Conservation (phyloP, 768 basidiomycete genomes). For the Mycena filopes region DNA sequence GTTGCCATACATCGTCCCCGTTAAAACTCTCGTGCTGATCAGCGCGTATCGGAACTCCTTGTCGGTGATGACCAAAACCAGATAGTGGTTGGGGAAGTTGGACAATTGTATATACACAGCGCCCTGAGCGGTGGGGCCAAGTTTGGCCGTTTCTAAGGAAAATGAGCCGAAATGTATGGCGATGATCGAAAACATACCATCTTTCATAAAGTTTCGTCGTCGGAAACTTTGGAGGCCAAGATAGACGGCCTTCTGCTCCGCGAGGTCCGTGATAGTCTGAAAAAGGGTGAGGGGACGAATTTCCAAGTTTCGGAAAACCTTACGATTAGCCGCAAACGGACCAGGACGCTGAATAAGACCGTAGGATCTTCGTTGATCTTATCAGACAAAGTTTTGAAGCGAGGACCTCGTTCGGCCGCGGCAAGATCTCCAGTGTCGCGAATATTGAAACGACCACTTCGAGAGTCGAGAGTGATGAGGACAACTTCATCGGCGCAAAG, state of each 20-base stretch:
- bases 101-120: slow-evolving; percentile 81
- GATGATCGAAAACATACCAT: slow-evolving; percentile 57
- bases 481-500: slow-evolving; percentile 83
- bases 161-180: slow-evolving; percentile 6
- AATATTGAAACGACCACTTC: slow-evolving; percentile 82
- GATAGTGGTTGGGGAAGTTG: slow-evolving; percentile 83
- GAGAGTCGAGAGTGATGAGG: slow-evolving; percentile 78
- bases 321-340: slow-evolving; percentile 71
- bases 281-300: slow-evolving; percentile 6
- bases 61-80: slow-evolving; percentile 85
- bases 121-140: slow-evolving; percentile 71
- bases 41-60: slow-evolving; percentile 85
- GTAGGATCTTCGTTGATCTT: slow-evolving; percentile 77
- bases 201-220: slow-evolving; percentile 69
- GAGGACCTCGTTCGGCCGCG: slow-evolving; percentile 75
- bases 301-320: slow-evolving; percentile 37
- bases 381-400: slow-evolving; percentile 67
- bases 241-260: slow-evolving; percentile 87
- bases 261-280: slow-evolving; percentile 86
- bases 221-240: slow-evolving; percentile 84
- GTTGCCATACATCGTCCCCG: slow-evolving; percentile 65
- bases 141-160: slow-evolving; percentile 70
- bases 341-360: slow-evolving; percentile 65
- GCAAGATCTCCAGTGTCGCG: slow-evolving; percentile 86
- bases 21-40: slow-evolving; percentile 69